phyloP scores from a whole-genome alignment of 2,329 filamentous ascomycete genomes.

The Fonsecaea monophora region DNA sequence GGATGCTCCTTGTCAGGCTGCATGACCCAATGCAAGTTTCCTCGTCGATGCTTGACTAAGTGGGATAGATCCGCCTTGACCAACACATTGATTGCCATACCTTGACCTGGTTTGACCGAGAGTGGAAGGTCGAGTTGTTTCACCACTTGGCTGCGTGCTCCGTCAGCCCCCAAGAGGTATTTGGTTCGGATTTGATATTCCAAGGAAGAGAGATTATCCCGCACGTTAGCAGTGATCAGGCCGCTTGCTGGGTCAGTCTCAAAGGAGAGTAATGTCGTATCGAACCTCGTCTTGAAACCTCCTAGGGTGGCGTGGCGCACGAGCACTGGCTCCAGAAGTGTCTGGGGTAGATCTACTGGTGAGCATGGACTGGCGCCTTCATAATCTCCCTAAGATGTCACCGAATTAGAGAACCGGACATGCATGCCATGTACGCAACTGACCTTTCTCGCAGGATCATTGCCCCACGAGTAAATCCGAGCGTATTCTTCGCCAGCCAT shows the following conservation, averaged over 20 bases:
- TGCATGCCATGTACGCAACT: not conserved
- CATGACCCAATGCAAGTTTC: conserved; percentile 67
- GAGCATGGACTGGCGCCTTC: conserved; percentile 50
- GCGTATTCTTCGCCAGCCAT: conserved; percentile 56
- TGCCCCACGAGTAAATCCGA: conserved; percentile 52
- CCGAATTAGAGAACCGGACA: not conserved
- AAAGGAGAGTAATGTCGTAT: conserved; percentile 47
- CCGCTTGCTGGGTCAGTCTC: conserved; percentile 44
- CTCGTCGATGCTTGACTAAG: conserved; percentile 57
- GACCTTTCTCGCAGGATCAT: conserved; percentile 44
- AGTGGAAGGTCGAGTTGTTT: conserved; percentile 56
- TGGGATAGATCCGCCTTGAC: conserved; percentile 59
- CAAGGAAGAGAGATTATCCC: conserved; percentile 45
- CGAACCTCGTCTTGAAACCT: conserved; percentile 51
- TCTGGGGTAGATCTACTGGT: conserved; percentile 54
- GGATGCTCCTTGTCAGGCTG: conserved; percentile 57
- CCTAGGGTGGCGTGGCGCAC: conserved; percentile 47
- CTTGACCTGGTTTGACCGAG: conserved; percentile 51
- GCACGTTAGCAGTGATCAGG: conserved; percentile 46
- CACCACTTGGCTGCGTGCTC: conserved; percentile 51
- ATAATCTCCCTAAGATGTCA: conserved; percentile 46
- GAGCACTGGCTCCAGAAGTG: conserved; percentile 52
- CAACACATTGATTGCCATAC: conserved; percentile 59
- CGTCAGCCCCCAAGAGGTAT: conserved; percentile 52
- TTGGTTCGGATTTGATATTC: conserved; percentile 48